These are phyloP conservation scores for Leucocoprinus birnbaumii DNA, from an alignment of 768 basidiomycete genomes.

Conservation along the genomic window DNA sequence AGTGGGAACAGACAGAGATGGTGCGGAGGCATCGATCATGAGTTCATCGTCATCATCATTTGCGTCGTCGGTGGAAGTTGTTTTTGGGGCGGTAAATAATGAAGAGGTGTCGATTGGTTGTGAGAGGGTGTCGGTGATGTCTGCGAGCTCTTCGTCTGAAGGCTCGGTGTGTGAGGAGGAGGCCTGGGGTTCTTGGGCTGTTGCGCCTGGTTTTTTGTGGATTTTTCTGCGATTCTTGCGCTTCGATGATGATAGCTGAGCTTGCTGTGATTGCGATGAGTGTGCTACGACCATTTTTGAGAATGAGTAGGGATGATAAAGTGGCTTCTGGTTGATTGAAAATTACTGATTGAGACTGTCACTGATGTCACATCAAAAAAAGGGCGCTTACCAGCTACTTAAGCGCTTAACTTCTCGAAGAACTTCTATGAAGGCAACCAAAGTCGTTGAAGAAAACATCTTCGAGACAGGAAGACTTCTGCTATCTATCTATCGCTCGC, in stretches of 20 bases:
- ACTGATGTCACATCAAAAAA: conserved; percentile 10
- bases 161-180: conserved; percentile 16
- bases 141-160: conserved; percentile 22
- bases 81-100: conserved; percentile 9
- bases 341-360: conserved; percentile 3
- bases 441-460: too few species aligned
- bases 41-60: conserved; percentile 29
- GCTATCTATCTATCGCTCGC: too few species aligned
- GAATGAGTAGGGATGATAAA: not conserved
- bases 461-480: too few species aligned
- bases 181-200: conserved; percentile 12
- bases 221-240: conserved; percentile 36
- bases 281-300: conserved; percentile 40
- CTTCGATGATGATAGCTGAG: conserved; percentile 16
- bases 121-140: conserved; percentile 17
- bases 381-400: too few species aligned
- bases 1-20: conserved; percentile 37
- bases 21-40: conserved; percentile 30
- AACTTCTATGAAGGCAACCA: too few species aligned
- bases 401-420: too few species aligned
- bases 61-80: not conserved
- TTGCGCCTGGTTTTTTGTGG: conserved; percentile 14
- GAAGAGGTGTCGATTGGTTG: conserved; percentile 15
- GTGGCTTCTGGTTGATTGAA: conserved; percentile 2
- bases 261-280: conserved; percentile 14